phyloP scores from a whole-genome alignment of 2,329 filamentous ascomycete genomes.

The Cladosporium sp. region DNA sequence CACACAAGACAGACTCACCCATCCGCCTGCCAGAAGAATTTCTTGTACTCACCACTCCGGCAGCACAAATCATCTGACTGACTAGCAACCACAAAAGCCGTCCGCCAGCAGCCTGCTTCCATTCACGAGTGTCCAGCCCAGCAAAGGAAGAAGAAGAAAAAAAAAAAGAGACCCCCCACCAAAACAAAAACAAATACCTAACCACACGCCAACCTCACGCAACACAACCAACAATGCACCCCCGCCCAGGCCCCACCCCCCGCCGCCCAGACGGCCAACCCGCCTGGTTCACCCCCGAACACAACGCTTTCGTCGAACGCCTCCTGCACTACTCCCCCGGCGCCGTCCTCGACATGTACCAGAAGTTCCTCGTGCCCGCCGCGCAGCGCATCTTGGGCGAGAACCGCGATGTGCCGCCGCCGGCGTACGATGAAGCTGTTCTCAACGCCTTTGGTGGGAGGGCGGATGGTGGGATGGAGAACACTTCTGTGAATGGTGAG shows the following conservation, averaged over 20 bases:
- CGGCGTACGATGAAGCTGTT: not conserved
- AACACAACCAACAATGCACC: not conserved
- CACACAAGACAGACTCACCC: not conserved
- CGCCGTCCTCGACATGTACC: not conserved
- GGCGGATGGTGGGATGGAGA: not conserved
- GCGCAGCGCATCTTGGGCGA: constrained; percentile 6
- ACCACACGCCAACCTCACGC: not conserved
- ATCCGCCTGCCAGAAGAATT: not conserved
- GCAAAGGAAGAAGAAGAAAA: not conserved
- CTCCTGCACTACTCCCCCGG: not conserved
- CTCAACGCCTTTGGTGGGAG: too few relatives aligned
- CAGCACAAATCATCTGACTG: not conserved
- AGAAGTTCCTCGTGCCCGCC: not conserved
- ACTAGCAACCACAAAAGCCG: not conserved
- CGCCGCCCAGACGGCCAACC: not conserved
- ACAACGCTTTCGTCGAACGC: constrained; percentile 8
- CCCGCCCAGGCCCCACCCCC: not conserved
- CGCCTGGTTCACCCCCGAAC: constrained; percentile 5
- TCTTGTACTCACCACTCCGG: not conserved
- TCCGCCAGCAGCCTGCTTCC: not conserved
- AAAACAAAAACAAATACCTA: too few relatives aligned
- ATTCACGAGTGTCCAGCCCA: not conserved
- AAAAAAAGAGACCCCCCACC: not conserved
- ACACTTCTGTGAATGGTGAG: not conserved
- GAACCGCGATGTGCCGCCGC: not conserved